Conservation (phyloP, 192 early-diverging fungal species). For the Borealophlyctis nickersoniae region DNA sequence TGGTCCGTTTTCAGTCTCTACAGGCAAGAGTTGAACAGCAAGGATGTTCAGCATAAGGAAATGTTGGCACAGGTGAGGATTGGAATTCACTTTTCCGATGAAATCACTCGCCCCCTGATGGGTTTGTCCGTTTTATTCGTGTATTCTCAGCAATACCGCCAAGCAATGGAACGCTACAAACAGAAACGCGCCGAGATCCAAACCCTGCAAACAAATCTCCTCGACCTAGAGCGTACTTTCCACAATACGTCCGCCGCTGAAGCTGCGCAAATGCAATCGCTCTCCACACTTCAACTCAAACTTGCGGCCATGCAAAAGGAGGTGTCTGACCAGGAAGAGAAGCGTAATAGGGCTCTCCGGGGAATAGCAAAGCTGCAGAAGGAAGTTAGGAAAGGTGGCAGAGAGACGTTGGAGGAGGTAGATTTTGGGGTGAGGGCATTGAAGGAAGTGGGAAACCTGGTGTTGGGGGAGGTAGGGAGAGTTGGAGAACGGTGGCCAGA, state of each 20-base stretch:
- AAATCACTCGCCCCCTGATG: conserved; percentile 1
- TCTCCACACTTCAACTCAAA: conserved; percentile 43
- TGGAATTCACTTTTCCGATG: conserved; percentile 6
- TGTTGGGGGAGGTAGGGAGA: conserved; percentile 36
- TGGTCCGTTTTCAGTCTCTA: conserved; percentile 40
- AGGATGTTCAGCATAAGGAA: conserved; percentile 57
- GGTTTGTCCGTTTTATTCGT: no score
- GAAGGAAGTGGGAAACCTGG: conserved; percentile 47
- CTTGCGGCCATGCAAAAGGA: conserved; percentile 38
- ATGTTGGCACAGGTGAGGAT: conserved; percentile 49
- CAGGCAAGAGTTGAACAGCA: conserved; percentile 49
- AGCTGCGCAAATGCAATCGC: conserved; percentile 35
- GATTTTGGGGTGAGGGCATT: conserved; percentile 44
- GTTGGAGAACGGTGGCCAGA: conserved; percentile 37
- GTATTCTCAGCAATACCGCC: conserved; percentile 43
- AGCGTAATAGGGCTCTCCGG: conserved; percentile 44
- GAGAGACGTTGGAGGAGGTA: conserved; percentile 31
- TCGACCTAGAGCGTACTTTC: conserved; percentile 32
- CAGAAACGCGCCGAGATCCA: conserved; percentile 48
- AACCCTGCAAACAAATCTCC: conserved; percentile 44
- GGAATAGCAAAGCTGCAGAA: conserved; percentile 28
- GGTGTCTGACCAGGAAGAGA: conserved; percentile 44
- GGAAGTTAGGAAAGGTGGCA: conserved; percentile 16
- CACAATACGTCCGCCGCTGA: conserved; percentile 35
- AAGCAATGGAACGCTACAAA: conserved; percentile 55